A percentile compares a stretch with the other conserved stretches of the same genome.
These are phyloP conservation scores for Schwanniomyces pseudopolymorphus DNA, from an alignment of 805 yeast genomes.

Conservation along the genomic window DNA sequence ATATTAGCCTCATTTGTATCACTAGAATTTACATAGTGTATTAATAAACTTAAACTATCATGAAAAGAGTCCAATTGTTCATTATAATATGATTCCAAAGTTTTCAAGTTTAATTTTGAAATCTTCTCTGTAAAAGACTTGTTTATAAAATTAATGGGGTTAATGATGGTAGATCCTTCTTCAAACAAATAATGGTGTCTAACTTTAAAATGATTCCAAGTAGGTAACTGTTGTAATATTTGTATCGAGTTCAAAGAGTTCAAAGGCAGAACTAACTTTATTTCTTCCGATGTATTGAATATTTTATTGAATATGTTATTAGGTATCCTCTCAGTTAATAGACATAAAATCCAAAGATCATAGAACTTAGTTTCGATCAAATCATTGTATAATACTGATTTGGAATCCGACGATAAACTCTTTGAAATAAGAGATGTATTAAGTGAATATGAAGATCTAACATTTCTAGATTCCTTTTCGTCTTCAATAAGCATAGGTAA, in stretches of 20 bases:
- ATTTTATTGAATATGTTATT: conserved; percentile 8
- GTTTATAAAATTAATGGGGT: neutral
- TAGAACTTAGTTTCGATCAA: conserved; percentile 48
- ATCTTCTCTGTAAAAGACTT: neutral
- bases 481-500: conserved; percentile 61
- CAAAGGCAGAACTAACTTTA: neutral
- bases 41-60: conserved; percentile 10
- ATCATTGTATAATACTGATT: conserved; percentile 32
- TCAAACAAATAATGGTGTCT: conserved; percentile 27
- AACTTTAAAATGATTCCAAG: conserved; percentile 25
- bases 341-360: conserved; percentile 48
- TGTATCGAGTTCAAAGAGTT: conserved; percentile 10
- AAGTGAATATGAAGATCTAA: conserved; percentile 15
- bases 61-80: conserved; percentile 11
- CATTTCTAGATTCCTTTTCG: conserved; percentile 28
- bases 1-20: conserved; percentile 5
- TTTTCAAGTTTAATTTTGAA: neutral
- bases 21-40: conserved; percentile 5
- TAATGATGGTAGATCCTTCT: neutral
- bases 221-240: conserved; percentile 18
- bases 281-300: conserved; percentile 13
- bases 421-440: conserved; percentile 2
- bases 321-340: conserved; percentile 18
- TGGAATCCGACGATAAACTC: conserved; percentile 2
- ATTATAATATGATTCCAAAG: neutral